These are phyloP conservation scores for Salvia hispanica DNA, from an alignment of 257 asterid genomes.

Conservation along the genomic window DNA sequence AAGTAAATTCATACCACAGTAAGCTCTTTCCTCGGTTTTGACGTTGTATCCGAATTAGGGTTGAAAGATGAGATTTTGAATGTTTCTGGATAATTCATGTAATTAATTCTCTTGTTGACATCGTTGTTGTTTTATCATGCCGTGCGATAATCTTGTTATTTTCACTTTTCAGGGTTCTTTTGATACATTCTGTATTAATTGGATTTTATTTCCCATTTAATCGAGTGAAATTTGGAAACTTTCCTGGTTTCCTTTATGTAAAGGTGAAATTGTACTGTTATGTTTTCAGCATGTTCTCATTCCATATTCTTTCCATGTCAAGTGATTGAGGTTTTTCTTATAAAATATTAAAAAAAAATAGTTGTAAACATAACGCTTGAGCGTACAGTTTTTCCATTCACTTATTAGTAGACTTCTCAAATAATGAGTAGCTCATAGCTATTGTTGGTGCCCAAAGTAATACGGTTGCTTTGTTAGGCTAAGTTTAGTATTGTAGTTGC, in stretches of 20 bases:
- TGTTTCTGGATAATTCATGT: conserved; percentile 8
- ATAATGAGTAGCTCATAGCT: background rate
- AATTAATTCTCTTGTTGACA: conserved; percentile 8
- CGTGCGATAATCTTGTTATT: conserved; percentile 13
- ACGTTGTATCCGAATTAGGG: conserved; percentile 8
- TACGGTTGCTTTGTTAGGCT: background rate
- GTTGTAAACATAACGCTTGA: background rate
- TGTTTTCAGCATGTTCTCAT: conserved; percentile 19
- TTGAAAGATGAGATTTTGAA: conserved; percentile 17
- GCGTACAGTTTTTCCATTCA: background rate
- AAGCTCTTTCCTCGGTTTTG: conserved; percentile 31
- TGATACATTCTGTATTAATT: background rate
- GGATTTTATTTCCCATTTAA: background rate
- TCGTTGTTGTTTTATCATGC: conserved; percentile 8
- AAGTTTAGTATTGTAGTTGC: conserved; percentile 3
- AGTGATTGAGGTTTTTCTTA: background rate
- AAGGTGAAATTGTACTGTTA: background rate
- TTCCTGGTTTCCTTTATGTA: conserved; percentile 5
- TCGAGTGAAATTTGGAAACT: background rate
- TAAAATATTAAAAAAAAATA: too few relatives aligned
- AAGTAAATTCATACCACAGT: conserved; percentile 27
- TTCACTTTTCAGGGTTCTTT: conserved; percentile 29
- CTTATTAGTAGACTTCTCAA: conserved; percentile 9
- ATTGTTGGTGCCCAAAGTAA: conserved; percentile 8
- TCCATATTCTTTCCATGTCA: conserved; percentile 15